Evolutionary conservation across 192 early-diverging fungal species (phyloP).

Genomic region (Jimgerdemannia lactiflua): DNA sequence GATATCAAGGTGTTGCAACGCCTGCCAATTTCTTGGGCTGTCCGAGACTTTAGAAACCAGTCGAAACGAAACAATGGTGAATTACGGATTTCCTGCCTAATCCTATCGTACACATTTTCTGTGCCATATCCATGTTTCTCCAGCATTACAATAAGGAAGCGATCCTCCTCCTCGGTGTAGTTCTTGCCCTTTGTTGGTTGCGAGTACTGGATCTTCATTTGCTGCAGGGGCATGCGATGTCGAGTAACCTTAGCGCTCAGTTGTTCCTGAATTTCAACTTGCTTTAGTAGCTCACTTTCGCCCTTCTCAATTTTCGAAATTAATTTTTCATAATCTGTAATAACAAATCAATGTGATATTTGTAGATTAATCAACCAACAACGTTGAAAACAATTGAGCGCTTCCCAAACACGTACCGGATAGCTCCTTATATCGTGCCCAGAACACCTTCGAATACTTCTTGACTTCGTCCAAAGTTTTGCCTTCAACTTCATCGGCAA

Average conservation of each 20-base stretch:
- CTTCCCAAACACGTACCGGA: slow-evolving; percentile 30
- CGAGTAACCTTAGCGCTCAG: slow-evolving; percentile 74
- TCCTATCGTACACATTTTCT: slow-evolving; percentile 93
- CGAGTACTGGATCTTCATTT: slow-evolving; percentile 87
- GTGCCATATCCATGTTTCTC: slow-evolving; percentile 86
- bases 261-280: slow-evolving; percentile 80
- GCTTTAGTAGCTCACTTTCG: slow-evolving; percentile 75
- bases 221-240: slow-evolving; percentile 79
- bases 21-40: slow-evolving; percentile 76
- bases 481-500: slow-evolving; percentile 88
- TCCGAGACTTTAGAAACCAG: slow-evolving; percentile 97
- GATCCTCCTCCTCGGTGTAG: slow-evolving; percentile 96
- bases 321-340: slow-evolving; percentile 77
- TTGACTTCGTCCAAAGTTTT: slow-evolving; percentile 87
- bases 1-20: slow-evolving; percentile 83
- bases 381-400: no score
- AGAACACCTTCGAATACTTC: slow-evolving; percentile 84
- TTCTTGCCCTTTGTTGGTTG: slow-evolving; percentile 84
- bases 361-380: background rate
- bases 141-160: slow-evolving; percentile 89
- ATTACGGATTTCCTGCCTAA: slow-evolving; percentile 80
- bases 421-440: slow-evolving; percentile 86
- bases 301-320: slow-evolving; percentile 87
- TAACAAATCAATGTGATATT: background rate
- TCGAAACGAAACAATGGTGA: slow-evolving; percentile 91